Evolutionary conservation across 2,329 filamentous ascomycete species (phyloP).

Genomic region (Bipolaris bicolor): DNA sequence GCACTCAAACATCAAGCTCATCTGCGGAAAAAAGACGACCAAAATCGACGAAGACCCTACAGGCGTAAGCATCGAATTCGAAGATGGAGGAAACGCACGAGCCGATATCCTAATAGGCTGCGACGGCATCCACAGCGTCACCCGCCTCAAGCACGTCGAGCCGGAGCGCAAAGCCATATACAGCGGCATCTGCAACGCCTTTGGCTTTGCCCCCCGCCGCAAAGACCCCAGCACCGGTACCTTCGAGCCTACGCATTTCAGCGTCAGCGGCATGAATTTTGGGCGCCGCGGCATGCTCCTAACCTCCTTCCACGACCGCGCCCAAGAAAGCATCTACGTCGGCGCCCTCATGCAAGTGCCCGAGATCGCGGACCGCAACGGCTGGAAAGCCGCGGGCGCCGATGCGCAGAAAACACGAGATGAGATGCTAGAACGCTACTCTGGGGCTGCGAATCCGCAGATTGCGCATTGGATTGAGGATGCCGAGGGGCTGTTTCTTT

Average conservation of each 20-base stretch:
- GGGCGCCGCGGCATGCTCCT: constrained; percentile 54
- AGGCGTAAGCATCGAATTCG: constrained; percentile 54
- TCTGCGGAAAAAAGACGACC: constrained; percentile 52
- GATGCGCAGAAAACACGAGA: constrained; percentile 52
- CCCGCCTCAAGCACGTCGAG: constrained; percentile 54
- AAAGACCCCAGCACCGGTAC: constrained; percentile 15
- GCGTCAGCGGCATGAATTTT: constrained; percentile 54
- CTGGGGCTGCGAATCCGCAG: constrained; percentile 46
- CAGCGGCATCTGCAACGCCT: constrained; percentile 55
- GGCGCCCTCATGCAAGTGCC: constrained; percentile 54
- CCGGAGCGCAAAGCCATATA: constrained; percentile 52
- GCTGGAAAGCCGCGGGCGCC: constrained; percentile 53
- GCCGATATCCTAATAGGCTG: constrained; percentile 62
- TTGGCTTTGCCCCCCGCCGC: constrained; percentile 52
- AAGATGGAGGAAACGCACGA: constrained; percentile 51
- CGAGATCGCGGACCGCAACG: constrained; percentile 52
- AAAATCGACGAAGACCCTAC: constrained; percentile 51
- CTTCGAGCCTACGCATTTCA: constrained; percentile 45
- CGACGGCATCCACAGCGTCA: constrained; percentile 59
- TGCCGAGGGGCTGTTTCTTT: constrained; percentile 53
- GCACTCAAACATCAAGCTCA: constrained; percentile 50
- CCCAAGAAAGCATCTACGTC: constrained; percentile 51
- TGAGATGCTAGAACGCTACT: constrained; percentile 52
- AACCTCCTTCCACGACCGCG: constrained; percentile 49
- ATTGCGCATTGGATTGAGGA: constrained; percentile 51